phyloP scores from a whole-genome alignment of 2,329 filamentous ascomycete genomes.

The Alternaria brassicae region DNA sequence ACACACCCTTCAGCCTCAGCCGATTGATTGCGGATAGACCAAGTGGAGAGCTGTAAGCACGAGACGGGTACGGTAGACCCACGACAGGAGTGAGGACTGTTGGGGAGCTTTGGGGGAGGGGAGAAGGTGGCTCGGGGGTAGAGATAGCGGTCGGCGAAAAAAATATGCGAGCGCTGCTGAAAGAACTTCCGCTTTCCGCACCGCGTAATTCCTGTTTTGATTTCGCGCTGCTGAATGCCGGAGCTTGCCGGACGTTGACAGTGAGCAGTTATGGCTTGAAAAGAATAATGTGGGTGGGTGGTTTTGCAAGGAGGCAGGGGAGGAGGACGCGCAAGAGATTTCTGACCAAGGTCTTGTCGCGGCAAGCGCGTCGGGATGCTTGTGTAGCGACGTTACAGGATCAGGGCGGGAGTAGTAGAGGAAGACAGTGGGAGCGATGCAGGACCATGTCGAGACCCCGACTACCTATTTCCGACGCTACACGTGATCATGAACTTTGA shows the following conservation, averaged over 20 bases:
- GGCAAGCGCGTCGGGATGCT: slow-evolving; percentile 32
- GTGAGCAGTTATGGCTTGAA: slow-evolving; percentile 10
- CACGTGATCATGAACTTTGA: slow-evolving; percentile 27
- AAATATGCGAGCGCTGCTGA: slow-evolving; percentile 30
- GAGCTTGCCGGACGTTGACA: slow-evolving; percentile 32
- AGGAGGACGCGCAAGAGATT: slow-evolving; percentile 23
- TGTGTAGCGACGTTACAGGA: slow-evolving; percentile 22
- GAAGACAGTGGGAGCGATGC: slow-evolving; percentile 10
- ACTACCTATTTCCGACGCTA: neutral
- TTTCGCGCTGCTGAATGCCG: slow-evolving; percentile 33
- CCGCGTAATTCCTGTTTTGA: slow-evolving; percentile 32
- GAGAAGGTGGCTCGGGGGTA: slow-evolving; percentile 20
- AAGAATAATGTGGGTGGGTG: slow-evolving; percentile 13
- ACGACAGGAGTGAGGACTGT: slow-evolving; percentile 28
- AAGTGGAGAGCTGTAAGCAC: slow-evolving; percentile 45
- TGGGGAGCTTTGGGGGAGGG: slow-evolving; percentile 27
- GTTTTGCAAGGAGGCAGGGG: slow-evolving; percentile 17
- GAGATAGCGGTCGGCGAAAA: slow-evolving; percentile 34
- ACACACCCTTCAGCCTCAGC: slow-evolving; percentile 47
- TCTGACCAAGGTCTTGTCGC: slow-evolving; percentile 24
- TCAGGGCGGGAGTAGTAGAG: slow-evolving; percentile 15
- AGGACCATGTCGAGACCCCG: slow-evolving; percentile 2
- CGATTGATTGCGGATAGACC: slow-evolving; percentile 43
- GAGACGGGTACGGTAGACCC: slow-evolving; percentile 43
- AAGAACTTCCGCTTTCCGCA: slow-evolving; percentile 36